Base-by-base conservation (phyloP, 2,329 filamentous ascomycete genomes). In the Bipolaris oryzae region DNA sequence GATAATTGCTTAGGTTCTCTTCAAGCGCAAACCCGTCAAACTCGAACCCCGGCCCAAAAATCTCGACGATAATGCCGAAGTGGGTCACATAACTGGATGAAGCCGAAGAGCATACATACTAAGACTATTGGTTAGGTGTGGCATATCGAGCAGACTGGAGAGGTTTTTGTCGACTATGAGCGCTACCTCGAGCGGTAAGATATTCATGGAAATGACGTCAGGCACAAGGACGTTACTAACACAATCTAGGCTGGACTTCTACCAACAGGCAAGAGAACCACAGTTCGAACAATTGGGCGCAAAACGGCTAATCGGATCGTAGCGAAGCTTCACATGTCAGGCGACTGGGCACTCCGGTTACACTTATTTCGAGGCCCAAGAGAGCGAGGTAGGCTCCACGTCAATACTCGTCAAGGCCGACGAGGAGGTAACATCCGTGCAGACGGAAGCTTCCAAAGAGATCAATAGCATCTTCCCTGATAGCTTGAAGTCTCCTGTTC, bases 401-500 rank as follows among this genome's bases (percentile, higher is more conserved):
- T 63, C 62, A 58, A 57, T 63, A 52, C 62, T 61, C 55, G 58
- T 64, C 57, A 63, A 64, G 55, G 66, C 58, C 55, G 61, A 60
- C 49, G 61, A 68, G 58, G 64, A 63, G 60, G 63, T 74, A 73
- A 73, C 69, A 66, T 60, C 59, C 58, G 60, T 55, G 41, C 71
- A 82, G 80, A 78, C 73, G 53, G 78, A 80, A 67, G 92, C 92
- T 63, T 92, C 92, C 45, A 87, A 88, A 75, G 92, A 96, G 77
- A 92, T 98, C 57, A 92, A 98, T 67, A 91, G 89, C 72, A 87
- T 90, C 35, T 98, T 99, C 67, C 95, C 95, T 16, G 92, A 96
- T 76, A 87, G 91, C 35, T 82, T 99, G 59, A 96, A 96, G 73
- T 91, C 91, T 45, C 95, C 94, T 10, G 91, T 99, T 47, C 81